A percentile compares a stretch with the other conserved stretches of the same genome.
phyloP scores from a whole-genome alignment of 257 asterid species.

The Handroanthus guayacan region DNA sequence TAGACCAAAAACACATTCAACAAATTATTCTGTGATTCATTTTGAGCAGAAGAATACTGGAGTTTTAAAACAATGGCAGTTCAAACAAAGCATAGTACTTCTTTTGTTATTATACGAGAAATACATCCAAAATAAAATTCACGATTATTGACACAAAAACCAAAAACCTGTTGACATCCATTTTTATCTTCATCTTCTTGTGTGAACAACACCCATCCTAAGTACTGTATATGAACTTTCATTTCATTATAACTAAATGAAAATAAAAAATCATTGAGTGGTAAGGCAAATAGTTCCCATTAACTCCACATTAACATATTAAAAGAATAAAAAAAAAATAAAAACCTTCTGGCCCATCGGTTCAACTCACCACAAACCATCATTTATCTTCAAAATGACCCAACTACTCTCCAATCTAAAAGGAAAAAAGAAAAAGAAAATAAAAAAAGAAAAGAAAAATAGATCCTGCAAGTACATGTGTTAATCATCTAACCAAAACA shows the following conservation, averaged over 20 bases:
- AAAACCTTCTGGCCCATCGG: not conserved
- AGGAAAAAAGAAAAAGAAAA: too few relatives aligned
- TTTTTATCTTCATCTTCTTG: not conserved
- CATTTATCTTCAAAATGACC: not conserved
- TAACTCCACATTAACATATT: not conserved
- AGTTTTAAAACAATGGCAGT: not conserved
- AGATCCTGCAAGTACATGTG: not conserved
- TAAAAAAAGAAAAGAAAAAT: too few relatives aligned
- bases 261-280: not conserved
- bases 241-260: not conserved
- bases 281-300: not conserved
- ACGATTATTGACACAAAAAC: constrained; percentile 9
- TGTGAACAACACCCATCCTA: not conserved
- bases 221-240: not conserved
- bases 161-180: constrained; percentile 3
- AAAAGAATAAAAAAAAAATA: too few relatives aligned
- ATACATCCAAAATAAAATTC: not conserved
- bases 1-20: not conserved
- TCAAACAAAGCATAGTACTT: constrained; percentile 3
- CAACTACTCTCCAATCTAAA: not conserved
- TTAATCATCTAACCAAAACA: not conserved
- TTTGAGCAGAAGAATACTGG: constrained; percentile 1
- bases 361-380: not conserved
- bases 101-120: not conserved
- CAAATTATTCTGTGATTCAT: not conserved